These are phyloP conservation scores for Mariannaea elegans DNA, from an alignment of 2,329 filamentous ascomycete species.

Conservation along the genomic window DNA sequence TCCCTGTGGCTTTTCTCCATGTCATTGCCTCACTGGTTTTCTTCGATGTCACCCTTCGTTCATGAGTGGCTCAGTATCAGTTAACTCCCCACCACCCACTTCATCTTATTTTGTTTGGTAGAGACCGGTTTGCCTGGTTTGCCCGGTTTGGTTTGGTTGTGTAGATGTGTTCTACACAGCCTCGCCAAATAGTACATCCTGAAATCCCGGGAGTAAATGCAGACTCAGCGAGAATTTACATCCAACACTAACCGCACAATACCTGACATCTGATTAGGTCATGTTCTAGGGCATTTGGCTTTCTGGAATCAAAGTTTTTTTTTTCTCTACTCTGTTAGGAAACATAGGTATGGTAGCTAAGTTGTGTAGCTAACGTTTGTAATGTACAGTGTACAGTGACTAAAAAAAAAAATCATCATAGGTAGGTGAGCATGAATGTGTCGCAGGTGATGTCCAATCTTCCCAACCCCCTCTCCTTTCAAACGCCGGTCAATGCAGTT, in stretches of 20 bases:
- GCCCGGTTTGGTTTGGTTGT: background rate
- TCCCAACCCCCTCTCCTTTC: background rate
- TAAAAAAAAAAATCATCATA: background rate
- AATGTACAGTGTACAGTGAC: background rate
- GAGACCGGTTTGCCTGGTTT: background rate
- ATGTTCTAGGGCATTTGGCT: background rate
- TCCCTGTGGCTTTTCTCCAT: conserved; percentile 21
- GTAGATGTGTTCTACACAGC: too few species aligned
- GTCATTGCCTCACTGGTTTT: background rate
- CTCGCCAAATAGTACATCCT: too few species aligned
- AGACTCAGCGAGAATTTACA: too few species aligned
- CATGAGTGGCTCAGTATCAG: background rate
- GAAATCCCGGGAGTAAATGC: too few species aligned
- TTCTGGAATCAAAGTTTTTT: background rate
- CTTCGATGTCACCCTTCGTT: background rate
- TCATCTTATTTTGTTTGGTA: background rate
- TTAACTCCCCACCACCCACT: background rate
- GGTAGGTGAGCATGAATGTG: conserved; percentile 13
- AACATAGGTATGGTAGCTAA: background rate
- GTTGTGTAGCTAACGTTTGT: background rate
- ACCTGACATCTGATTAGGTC: background rate
- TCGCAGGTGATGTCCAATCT: conserved; percentile 11
- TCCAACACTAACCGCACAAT: background rate
- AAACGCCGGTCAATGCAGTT: conserved; percentile 6
- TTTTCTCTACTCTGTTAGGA: background rate